A percentile compares a stretch with the other conserved stretches of the same genome.
These are phyloP conservation scores for Trypanosoma rangeli DNA, from an alignment of 208 protist genomes.

Conservation along the genomic window DNA sequence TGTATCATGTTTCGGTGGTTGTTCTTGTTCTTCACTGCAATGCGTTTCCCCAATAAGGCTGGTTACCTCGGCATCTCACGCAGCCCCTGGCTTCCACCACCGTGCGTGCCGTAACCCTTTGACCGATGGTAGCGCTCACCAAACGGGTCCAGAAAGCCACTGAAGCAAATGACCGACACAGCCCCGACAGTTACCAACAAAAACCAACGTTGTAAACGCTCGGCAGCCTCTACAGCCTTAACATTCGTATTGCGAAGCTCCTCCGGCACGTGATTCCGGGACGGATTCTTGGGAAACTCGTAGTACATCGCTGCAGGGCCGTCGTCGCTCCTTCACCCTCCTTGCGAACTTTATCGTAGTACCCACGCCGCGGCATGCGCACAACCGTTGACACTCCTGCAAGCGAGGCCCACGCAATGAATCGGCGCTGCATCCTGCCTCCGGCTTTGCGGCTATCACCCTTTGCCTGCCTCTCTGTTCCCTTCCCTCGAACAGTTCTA, in stretches of 20 bases:
- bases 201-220: constrained; percentile 42
- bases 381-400: not conserved
- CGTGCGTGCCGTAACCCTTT: constrained; percentile 31
- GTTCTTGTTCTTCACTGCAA: too few relatives aligned
- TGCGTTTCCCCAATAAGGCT: not conserved
- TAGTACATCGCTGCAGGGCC: constrained; percentile 55
- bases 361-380: constrained; percentile 4
- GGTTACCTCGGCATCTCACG: not conserved
- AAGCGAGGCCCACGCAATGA: not conserved
- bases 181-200: constrained; percentile 24
- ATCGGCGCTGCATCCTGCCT: constrained; percentile 17
- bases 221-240: constrained; percentile 45
- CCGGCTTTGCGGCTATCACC: not conserved
- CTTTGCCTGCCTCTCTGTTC: not conserved
- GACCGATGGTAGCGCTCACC: constrained; percentile 35
- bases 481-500: not conserved
- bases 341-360: constrained; percentile 30
- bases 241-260: constrained; percentile 42
- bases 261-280: constrained; percentile 45
- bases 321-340: constrained; percentile 52
- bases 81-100: not conserved
- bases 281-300: constrained; percentile 53
- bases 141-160: constrained; percentile 51
- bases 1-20: too few relatives aligned
- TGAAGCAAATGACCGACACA: constrained; percentile 1